Base-by-base conservation (phyloP, 768 basidiomycete species). In the Lentinula raphanica region DNA sequence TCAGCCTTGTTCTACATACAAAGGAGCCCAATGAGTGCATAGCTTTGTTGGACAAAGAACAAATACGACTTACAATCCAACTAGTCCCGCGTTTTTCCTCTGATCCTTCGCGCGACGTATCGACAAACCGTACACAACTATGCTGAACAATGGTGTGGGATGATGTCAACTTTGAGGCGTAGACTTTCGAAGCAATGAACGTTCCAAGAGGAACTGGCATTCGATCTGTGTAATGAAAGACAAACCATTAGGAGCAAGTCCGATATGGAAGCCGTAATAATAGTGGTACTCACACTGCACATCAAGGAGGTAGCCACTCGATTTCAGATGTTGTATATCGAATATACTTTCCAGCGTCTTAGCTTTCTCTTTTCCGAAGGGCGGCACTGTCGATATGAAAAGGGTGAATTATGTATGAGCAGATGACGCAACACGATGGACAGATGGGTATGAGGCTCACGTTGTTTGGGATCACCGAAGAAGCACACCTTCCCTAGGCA, bases 401-500 rank as follows among this genome's bases (percentile, higher is more conserved):
- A 51, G 50, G 15, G 27, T 35, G 36, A 49, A 6, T 56, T 31
- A 21, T 28, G 25, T 17, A 23, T 32, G 19, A 49, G 45, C 13
- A 28, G n/a, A 35, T 4, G 32, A 9, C n/a, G 27, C 25, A 3
- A 48, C 15, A 49, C 1, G 46, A 8, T n/a, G n/a, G 11, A 11
- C 31, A 21, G 31, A 32, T 21, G 9, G 23, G 11, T 28, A 46
- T 35, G 54, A 63, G 63, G 60, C 77, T 48, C 66, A 80, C 82
- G 68, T 68, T 84, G 82, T 44, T 76, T 73, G 0, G 79, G 79
- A 65, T 84, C 82, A 0, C 82, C 81, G 48, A 83, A 80, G 62
- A 79, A 80, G 59, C 78, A 81, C 19, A 80, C 67, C 59, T 80
- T 73, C 50, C 64, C 63, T 25, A 82, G 64, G 0, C 62, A 60